Evolutionary conservation across 2,329 filamentous ascomycete genomes (phyloP).

Genomic region (Ramichloridium luteum): DNA sequence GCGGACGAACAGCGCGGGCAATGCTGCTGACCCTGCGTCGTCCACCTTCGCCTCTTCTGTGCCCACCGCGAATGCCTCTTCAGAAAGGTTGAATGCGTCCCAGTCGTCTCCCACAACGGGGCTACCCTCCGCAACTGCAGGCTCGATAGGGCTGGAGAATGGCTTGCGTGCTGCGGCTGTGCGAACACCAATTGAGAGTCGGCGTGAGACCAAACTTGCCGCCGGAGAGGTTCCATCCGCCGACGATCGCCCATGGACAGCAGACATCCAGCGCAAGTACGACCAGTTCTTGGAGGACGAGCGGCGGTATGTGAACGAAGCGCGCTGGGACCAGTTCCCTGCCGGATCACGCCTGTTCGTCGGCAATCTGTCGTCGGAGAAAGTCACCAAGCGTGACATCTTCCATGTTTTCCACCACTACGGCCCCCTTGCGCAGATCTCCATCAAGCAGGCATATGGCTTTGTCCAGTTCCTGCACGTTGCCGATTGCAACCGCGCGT

Average conservation of each 20-base stretch:
- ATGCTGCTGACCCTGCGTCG: constrained; percentile 12
- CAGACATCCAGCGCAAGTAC: constrained; percentile 53
- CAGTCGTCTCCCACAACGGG: neutral
- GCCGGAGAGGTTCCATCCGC: constrained; percentile 24
- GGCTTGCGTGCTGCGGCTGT: neutral
- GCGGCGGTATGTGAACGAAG: constrained; percentile 61
- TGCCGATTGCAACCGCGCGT: constrained; percentile 59
- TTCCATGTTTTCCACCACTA: constrained; percentile 82
- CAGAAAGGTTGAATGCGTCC: too few relatives aligned
- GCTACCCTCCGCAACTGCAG: neutral
- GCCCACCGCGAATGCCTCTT: constrained; percentile 5
- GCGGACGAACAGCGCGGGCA: constrained; percentile 17
- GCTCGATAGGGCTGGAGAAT: neutral
- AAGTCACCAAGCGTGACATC: constrained; percentile 85
- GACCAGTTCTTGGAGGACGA: constrained; percentile 63
- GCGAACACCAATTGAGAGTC: constrained; percentile 17
- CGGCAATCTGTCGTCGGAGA: constrained; percentile 83
- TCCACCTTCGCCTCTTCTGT: constrained; percentile 11
- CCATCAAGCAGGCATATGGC: constrained; percentile 90
- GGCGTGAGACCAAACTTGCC: constrained; percentile 19
- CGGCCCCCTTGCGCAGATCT: constrained; percentile 83
- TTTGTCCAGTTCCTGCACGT: constrained; percentile 87
- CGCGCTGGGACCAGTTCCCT: constrained; percentile 71
- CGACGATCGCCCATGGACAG: constrained; percentile 40
- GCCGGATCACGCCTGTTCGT: constrained; percentile 68